phyloP scores from a whole-genome alignment of 441 rosid genomes.

The Arabidopsis lyrata region DNA sequence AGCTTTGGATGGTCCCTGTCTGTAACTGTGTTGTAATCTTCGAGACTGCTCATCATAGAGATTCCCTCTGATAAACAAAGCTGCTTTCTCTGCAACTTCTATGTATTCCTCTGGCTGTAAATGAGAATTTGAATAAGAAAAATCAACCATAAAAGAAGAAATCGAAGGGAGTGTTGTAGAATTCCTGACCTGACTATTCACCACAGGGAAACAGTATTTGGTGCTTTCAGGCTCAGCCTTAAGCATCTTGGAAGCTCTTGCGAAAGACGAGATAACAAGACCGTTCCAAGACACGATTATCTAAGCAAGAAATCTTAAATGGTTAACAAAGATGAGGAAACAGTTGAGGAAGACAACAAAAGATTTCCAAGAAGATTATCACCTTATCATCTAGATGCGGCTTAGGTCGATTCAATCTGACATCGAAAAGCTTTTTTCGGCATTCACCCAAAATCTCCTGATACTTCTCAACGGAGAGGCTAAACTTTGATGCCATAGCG shows the following conservation, averaged over 20 bases:
- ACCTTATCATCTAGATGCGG: slow-evolving; percentile 99
- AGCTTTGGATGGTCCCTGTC: slow-evolving; percentile 90
- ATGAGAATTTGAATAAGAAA: background rate
- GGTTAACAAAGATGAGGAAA: slow-evolving; percentile 28
- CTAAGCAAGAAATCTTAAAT: slow-evolving; percentile 45
- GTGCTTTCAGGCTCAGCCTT: slow-evolving; percentile 58
- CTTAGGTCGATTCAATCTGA: slow-evolving; percentile 72
- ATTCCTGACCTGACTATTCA: slow-evolving; percentile 70
- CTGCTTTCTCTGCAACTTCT: slow-evolving; percentile 89
- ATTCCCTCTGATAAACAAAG: slow-evolving; percentile 68
- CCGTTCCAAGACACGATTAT: slow-evolving; percentile 97
- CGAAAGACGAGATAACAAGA: slow-evolving; percentile 82
- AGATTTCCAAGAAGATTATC: background rate
- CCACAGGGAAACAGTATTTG: slow-evolving; percentile 69
- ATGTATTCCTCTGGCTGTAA: slow-evolving; percentile 82
- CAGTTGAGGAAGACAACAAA: slow-evolving; percentile 15
- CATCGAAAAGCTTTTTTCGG: slow-evolving; percentile 73
- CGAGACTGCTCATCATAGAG: slow-evolving; percentile 71
- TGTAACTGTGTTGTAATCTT: slow-evolving; percentile 79
- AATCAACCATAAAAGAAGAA: background rate
- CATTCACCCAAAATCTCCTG: slow-evolving; percentile 79
- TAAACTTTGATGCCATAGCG: slow-evolving; percentile 69
- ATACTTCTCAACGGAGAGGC: slow-evolving; percentile 62
- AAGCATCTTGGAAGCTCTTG: slow-evolving; percentile 89
- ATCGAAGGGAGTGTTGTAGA: background rate